Base-by-base conservation (phyloP, 495 filamentous ascomycete genomes). In the Hypoxylon intermedium region DNA sequence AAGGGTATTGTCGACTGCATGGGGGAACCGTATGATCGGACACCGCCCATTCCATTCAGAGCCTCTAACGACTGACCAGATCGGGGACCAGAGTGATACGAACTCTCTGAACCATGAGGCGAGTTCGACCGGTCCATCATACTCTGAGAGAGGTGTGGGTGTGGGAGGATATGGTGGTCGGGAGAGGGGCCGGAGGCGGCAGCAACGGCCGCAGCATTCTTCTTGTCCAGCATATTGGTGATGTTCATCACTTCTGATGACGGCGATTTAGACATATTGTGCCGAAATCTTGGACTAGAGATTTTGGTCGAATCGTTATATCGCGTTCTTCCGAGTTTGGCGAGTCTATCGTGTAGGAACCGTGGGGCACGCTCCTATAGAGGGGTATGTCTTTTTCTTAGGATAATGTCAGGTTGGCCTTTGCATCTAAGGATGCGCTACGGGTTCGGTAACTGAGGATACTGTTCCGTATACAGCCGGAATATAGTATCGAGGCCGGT, bases 71-170 rank as follows among this genome's bases (percentile, higher is more conserved):
- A 75, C 55, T 80, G 72, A 16, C 75, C 63, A 62, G 44, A 20
- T 57, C 78, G 73, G 15, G 67, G 74, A 24, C 73, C 73, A 23
- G 83, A 80, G 79, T 87, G 79, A 75, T 86, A 70, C 12, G 85
- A 82, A 49, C 83, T 83, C 58, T 93, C 88, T 2, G 85, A 88
- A 19, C 84, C 79, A 70, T 90, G 89, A 18, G 90, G 82, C 23
- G 89, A 89, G 49, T 77, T 80, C 40, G 83, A 83, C 34, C 88
- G 86, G 40, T 94, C 90, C 60, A 89, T 81, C 46, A 83, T 20
- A 80, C 69, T 79, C 81, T 58, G 83, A 78, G 40, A 84, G 76
- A 70, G 76, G 56, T 81, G 78, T 3, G 79, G 76, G 54, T 85
- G 83, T 6, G 78, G 65, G 20, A 86, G 76, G 24, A 84, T 82